Base-by-base conservation (phyloP, 805 yeast genomes). In the Vanderwaltozyma tropicalis region DNA sequence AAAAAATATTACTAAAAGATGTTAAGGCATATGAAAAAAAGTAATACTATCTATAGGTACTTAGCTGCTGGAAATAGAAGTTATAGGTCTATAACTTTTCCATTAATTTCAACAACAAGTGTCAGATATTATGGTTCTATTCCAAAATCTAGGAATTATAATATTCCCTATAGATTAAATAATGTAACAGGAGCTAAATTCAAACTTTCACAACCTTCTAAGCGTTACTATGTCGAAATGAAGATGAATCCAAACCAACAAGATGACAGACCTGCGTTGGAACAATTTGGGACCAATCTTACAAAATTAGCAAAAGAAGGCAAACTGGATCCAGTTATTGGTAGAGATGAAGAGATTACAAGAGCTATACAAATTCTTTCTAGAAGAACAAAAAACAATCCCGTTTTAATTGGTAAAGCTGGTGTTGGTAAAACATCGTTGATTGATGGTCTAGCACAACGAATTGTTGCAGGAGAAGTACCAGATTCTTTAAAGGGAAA, bases 391-490 rank as follows among this genome's bases (percentile, higher is more conserved):
- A 89, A 89, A 61, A 92, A 92, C 59, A 89, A 89, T 53, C 98
- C 98, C 0, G 95, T 92, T 1, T 61, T 89, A 38, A 87, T 92
- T 30, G 98, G 98, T 44, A 77, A 83, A 48, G 98, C 98, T 1
- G 98, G 98, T 63, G 94, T 96, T 0, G 98, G 98, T 64, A 89
- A 89, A 60, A 92, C 97, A 0, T 94, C 97, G 6, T 77, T 92
- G 41, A 82, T 92, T 76, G 98, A 92, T 56, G 98, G 97, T 0
- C 67, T 92, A 28, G 97, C 97, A 0, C 97, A 92, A 61, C 68
- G 96, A 51, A 88, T 92, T 35, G 76, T 85, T 8, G 76, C 81
- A 40, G 89, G 89, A 11, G 95, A 88, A 55, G 98, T 89, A 1
- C 97, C 97, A 0, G 97, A 92, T 44, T 75, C 87, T 31, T 80